phyloP scores from a whole-genome alignment of 768 basidiomycete genomes.

The Mycena epipterygia region DNA sequence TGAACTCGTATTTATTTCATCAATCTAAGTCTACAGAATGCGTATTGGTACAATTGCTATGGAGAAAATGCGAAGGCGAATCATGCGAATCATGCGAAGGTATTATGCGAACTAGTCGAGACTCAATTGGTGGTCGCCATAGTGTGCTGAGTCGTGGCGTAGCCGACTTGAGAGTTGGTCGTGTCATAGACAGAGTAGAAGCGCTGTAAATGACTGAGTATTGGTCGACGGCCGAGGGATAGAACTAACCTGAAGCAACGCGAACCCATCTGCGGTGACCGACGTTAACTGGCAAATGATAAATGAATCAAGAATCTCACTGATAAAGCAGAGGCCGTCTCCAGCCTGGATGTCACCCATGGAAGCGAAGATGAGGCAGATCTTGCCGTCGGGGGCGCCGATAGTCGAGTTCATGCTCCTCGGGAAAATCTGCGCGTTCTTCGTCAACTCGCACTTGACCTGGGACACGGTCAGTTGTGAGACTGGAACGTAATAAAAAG shows the following conservation, averaged over 20 bases:
- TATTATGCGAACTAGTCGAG: neutral
- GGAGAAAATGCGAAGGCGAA: neutral
- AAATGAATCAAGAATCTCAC: slow-evolving; percentile 45
- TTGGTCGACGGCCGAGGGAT: neutral
- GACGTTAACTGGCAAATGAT: neutral
- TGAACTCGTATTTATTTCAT: neutral
- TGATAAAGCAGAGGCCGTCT: slow-evolving; percentile 76
- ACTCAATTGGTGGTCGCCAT: slow-evolving; percentile 26
- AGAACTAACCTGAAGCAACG: slow-evolving; percentile 54
- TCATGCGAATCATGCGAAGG: slow-evolving; percentile 12
- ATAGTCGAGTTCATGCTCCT: slow-evolving; percentile 67
- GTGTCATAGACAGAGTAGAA: slow-evolving; percentile 71
- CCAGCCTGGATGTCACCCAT: slow-evolving; percentile 60
- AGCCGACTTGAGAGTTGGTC: slow-evolving; percentile 52
- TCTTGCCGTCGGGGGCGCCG: slow-evolving; percentile 61
- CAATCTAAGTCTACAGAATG: neutral
- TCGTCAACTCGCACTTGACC: slow-evolving; percentile 66
- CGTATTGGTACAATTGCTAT: neutral
- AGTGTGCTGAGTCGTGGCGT: slow-evolving; percentile 49
- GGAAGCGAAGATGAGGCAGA: slow-evolving; percentile 68
- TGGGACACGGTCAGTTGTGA: slow-evolving; percentile 33
- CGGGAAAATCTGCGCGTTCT: slow-evolving; percentile 81
- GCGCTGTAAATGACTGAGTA: slow-evolving; percentile 47
- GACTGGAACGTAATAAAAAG: neutral
- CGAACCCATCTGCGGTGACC: slow-evolving; percentile 60